A percentile compares a stretch with the other conserved stretches of the same genome.
Evolutionary conservation across 176 grass and related monocot species (phyloP).

Genomic region (Rhynchospora breviuscula): DNA sequence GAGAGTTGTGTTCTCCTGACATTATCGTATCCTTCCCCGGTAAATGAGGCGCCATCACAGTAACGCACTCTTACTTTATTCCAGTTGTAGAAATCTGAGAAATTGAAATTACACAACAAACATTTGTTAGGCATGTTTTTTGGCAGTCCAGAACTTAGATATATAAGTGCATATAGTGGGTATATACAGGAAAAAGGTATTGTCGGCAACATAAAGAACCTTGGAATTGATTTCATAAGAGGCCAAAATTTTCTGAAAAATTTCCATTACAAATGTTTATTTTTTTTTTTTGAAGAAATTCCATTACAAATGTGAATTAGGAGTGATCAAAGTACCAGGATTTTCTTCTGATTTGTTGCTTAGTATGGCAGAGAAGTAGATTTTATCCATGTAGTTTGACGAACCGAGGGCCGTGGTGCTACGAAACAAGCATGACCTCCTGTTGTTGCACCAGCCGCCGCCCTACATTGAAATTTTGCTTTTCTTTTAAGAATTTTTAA

Average conservation of each 20-base stretch:
- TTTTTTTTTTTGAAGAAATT: neutral
- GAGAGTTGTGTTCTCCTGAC: neutral
- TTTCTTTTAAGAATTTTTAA: neutral
- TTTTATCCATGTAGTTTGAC: conserved; percentile 36
- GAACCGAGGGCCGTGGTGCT: conserved; percentile 12
- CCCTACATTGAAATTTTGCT: conserved; percentile 16
- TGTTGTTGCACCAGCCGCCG: conserved; percentile 36
- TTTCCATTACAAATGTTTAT: neutral
- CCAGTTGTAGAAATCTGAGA: conserved; percentile 87
- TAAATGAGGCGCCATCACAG: conserved; percentile 83
- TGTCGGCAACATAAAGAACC: neutral
- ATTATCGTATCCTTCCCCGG: conserved; percentile 50
- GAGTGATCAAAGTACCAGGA: conserved; percentile 17
- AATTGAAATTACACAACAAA: neutral
- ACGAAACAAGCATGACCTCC: neutral
- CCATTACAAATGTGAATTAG: neutral
- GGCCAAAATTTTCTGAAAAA: neutral
- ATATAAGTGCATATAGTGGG: neutral
- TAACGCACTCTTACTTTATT: conserved; percentile 89
- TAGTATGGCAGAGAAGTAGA: conserved; percentile 22
- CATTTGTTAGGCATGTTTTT: neutral
- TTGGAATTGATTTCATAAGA: neutral
- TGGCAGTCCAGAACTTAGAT: neutral
- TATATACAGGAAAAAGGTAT: too few species aligned
- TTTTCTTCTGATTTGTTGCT: conserved; percentile 28